Conservation (phyloP, 805 yeast species). For the Brettanomyces nanus region DNA sequence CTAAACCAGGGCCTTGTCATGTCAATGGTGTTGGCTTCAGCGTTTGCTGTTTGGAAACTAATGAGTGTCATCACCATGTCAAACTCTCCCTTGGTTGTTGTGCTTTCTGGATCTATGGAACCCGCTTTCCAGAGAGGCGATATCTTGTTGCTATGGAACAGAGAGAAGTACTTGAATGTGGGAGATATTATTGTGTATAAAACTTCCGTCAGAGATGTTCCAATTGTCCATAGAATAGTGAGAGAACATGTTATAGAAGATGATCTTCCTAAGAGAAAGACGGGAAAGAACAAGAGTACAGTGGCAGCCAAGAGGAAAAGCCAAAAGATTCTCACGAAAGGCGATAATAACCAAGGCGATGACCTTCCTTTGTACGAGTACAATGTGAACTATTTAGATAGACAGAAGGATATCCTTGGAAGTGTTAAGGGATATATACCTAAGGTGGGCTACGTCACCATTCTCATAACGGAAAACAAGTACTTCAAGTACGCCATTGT, state of each 20-base stretch:
- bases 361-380: slow-evolving; percentile 80
- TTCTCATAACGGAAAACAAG: slow-evolving; percentile 79
- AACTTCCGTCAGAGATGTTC: slow-evolving; percentile 67
- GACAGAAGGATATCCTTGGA: slow-evolving; percentile 75
- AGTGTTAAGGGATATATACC: slow-evolving; percentile 92
- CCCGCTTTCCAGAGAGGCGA: slow-evolving; percentile 99
- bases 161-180: slow-evolving; percentile 55
- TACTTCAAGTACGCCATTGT: slow-evolving; percentile 74
- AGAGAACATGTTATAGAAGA: slow-evolving; percentile 59
- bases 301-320: slow-evolving; percentile 6
- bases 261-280: slow-evolving; percentile 12
- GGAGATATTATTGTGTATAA: slow-evolving; percentile 96
- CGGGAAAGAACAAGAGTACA: slow-evolving; percentile 9
- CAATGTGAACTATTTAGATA: slow-evolving; percentile 67
- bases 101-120: slow-evolving; percentile 97
- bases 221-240: slow-evolving; percentile 94
- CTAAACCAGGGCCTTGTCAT: slow-evolving; percentile 48
- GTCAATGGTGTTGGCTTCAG: slow-evolving; percentile 75
- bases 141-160: slow-evolving; percentile 83
- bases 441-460: slow-evolving; percentile 81
- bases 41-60: slow-evolving; percentile 88
- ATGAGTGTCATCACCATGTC: slow-evolving; percentile 70
- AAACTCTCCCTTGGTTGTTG: slow-evolving; percentile 92
- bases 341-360: slow-evolving; percentile 91
- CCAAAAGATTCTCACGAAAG: slow-evolving; percentile 82